Evolutionary conservation across 164 flowering plant genomes (phyloP).

Genomic region (Saururus chinensis): DNA sequence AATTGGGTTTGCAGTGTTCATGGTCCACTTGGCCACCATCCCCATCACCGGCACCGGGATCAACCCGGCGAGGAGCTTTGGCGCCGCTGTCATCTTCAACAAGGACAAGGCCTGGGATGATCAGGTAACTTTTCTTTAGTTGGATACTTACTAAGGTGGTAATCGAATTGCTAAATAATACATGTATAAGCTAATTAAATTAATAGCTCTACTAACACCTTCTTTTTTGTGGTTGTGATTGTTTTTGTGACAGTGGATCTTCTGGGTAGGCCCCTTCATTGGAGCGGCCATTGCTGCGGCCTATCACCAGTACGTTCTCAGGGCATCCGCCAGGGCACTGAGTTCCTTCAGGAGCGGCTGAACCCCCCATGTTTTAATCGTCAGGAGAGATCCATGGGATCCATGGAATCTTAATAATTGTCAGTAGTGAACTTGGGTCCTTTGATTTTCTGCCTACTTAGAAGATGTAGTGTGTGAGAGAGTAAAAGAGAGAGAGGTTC

Average conservation of each 20-base stretch:
- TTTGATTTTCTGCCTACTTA: too few species aligned
- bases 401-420: neutral
- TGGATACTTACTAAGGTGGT: too few species aligned
- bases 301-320: conserved; percentile 69
- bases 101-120: conserved; percentile 79
- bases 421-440: too few species aligned
- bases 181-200: too few species aligned
- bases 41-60: conserved; percentile 89
- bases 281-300: conserved; percentile 82
- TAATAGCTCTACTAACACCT: neutral
- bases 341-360: conserved; percentile 78
- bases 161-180: too few species aligned
- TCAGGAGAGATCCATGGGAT: neutral
- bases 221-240: neutral
- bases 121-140: too few species aligned
- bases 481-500: neutral
- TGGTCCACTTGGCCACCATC: conserved; percentile 88
- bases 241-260: conserved; percentile 61
- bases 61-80: conserved; percentile 87
- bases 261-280: conserved; percentile 92
- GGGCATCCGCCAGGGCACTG: conserved; percentile 81
- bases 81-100: conserved; percentile 84
- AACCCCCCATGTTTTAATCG: neutral
- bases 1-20: conserved; percentile 89
- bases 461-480: neutral